Evolutionary conservation across 2,329 filamentous ascomycete species (phyloP).

Genomic region (Tricladium varicosporioides): DNA sequence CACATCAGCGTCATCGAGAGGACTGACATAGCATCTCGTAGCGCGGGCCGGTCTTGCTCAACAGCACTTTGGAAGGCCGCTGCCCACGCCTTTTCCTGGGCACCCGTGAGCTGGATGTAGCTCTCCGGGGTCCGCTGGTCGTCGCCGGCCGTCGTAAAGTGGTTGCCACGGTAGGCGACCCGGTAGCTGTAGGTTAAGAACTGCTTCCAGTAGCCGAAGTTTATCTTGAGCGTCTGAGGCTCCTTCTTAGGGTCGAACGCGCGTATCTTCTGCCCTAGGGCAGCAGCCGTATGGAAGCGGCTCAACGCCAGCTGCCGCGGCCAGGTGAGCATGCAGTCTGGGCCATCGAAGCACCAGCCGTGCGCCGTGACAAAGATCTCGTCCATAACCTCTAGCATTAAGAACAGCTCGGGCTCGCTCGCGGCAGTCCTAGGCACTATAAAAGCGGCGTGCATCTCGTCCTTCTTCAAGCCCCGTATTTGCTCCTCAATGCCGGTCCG

Average conservation of each 20-base stretch:
- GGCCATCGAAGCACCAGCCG: constrained; percentile 14
- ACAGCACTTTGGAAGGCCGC: background rate
- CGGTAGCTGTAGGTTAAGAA: constrained; percentile 6
- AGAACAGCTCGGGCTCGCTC: constrained; percentile 9
- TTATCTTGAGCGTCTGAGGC: constrained; percentile 5
- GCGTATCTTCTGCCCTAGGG: background rate
- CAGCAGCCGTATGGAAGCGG: constrained; percentile 1
- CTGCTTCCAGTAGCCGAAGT: constrained; percentile 6
- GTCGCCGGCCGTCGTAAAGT: constrained; percentile 1
- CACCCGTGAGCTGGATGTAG: background rate
- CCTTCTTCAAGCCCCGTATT: constrained; percentile 7
- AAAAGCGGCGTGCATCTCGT: constrained; percentile 13
- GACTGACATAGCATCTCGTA: constrained; percentile 1
- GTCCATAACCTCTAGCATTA: constrained; percentile 13
- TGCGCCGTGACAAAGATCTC: constrained; percentile 12
- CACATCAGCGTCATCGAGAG: constrained; percentile 1
- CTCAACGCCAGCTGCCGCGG: constrained; percentile 3
- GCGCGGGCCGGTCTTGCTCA: background rate
- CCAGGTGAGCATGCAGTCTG: constrained; percentile 12
- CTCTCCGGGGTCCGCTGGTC: background rate
- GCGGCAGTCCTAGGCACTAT: constrained; percentile 5
- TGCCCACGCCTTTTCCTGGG: background rate
- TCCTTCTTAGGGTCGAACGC: constrained; percentile 7
- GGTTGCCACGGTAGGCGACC: background rate
- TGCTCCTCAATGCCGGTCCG: constrained; percentile 11